Conservation (phyloP, 2,329 filamentous ascomycete genomes). For the Hypocreales sp. region DNA sequence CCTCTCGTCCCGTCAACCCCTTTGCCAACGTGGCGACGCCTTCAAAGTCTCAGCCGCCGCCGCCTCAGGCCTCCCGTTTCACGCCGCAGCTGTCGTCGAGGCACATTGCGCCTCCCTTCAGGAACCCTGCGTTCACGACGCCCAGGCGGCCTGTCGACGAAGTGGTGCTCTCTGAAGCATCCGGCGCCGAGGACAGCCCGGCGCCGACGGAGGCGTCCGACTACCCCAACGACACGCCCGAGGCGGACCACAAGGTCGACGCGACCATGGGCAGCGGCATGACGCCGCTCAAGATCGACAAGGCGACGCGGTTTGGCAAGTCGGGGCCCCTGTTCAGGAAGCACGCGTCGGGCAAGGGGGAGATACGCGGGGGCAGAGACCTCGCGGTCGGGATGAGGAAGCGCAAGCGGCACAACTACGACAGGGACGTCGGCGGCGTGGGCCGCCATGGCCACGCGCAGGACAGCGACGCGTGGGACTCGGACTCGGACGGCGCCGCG, state of each 20-base stretch:
- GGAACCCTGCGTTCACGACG: slow-evolving; percentile 49
- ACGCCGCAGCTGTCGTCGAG: slow-evolving; percentile 25
- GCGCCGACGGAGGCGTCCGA: slow-evolving; percentile 42
- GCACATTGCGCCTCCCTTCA: slow-evolving; percentile 35
- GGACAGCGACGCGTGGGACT: slow-evolving; percentile 29
- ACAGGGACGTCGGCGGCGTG: slow-evolving; percentile 36
- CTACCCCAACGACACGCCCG: slow-evolving; percentile 33
- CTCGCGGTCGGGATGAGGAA: slow-evolving; percentile 28
- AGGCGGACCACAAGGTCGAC: slow-evolving; percentile 29
- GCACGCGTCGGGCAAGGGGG: slow-evolving; percentile 42
- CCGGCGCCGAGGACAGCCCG: slow-evolving; percentile 44
- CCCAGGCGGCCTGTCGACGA: slow-evolving; percentile 42
- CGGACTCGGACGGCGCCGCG: slow-evolving; percentile 28
- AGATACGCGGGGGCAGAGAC: slow-evolving; percentile 36
- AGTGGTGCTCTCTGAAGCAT: slow-evolving; percentile 35
- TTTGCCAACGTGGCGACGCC: slow-evolving; percentile 23
- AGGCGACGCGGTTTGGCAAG: slow-evolving; percentile 28
- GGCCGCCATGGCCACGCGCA: slow-evolving; percentile 25
- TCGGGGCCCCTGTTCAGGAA: slow-evolving; percentile 21
- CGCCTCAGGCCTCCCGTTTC: slow-evolving; percentile 30
- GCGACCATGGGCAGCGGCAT: slow-evolving; percentile 25
- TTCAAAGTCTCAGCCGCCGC: slow-evolving; percentile 21
- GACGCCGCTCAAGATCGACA: slow-evolving; percentile 30
- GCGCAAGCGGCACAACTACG: slow-evolving; percentile 34
- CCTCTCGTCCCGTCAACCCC: slow-evolving; percentile 13